A percentile compares a stretch with the other conserved stretches of the same genome.
phyloP scores from a whole-genome alignment of 2,329 filamentous ascomycete species.

The Didymella lethalis region DNA sequence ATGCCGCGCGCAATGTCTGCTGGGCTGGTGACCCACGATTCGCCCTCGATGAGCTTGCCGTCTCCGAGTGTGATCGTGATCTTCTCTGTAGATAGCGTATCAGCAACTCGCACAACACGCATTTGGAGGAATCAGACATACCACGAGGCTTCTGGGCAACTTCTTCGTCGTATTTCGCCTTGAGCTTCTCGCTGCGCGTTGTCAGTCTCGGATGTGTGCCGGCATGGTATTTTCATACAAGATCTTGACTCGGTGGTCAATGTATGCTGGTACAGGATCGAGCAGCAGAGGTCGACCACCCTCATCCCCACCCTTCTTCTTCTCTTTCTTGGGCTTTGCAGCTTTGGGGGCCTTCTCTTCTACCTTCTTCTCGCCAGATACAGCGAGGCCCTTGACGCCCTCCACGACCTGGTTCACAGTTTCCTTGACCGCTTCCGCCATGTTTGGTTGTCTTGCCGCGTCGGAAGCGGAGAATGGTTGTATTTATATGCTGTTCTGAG shows the following conservation, averaged over 20 bases:
- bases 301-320: conserved; percentile 49
- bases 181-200: conserved; percentile 71
- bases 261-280: conserved; percentile 72
- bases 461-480: conserved; percentile 31
- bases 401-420: conserved; percentile 62
- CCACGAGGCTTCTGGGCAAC: conserved; percentile 71
- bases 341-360: conserved; percentile 37
- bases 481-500: conserved; percentile 34
- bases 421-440: conserved; percentile 60
- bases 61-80: conserved; percentile 78
- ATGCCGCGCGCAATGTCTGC: conserved; percentile 78
- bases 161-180: conserved; percentile 82
- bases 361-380: conserved; percentile 50
- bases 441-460: conserved; percentile 43
- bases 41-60: conserved; percentile 75
- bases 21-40: conserved; percentile 91
- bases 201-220: conserved; percentile 21
- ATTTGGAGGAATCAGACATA: conserved; percentile 27
- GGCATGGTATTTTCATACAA: conserved; percentile 59
- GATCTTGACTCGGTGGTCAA: conserved; percentile 82
- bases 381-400: conserved; percentile 67
- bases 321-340: conserved; percentile 50
- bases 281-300: conserved; percentile 58
- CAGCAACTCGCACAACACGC: conserved; percentile 19
- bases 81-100: conserved; percentile 57